phyloP scores from a whole-genome alignment of 495 filamentous ascomycete genomes.

The Entonaema liquescens region DNA sequence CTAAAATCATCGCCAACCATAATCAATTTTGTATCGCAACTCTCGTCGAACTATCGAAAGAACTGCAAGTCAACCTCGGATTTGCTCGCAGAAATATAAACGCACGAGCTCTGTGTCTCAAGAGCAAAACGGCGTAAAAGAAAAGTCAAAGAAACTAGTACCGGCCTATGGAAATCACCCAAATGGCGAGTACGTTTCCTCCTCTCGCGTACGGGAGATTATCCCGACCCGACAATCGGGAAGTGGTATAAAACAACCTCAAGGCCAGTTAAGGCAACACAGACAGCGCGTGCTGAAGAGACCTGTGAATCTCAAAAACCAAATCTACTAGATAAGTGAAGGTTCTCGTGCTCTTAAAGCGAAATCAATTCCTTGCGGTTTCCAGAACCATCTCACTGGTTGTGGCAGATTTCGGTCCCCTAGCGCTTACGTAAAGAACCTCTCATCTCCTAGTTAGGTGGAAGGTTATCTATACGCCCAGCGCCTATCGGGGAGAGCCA shows the following conservation, averaged over 20 bases:
- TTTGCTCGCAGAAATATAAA: neutral
- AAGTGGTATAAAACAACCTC: neutral
- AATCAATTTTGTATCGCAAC: neutral
- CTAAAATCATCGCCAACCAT: neutral
- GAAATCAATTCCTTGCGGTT: neutral
- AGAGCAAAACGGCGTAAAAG: constrained; percentile 27
- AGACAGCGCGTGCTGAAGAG: neutral
- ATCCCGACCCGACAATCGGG: neutral
- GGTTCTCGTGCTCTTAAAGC: neutral
- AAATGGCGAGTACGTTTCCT: constrained; percentile 33
- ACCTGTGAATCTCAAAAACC: neutral
- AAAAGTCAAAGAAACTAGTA: constrained; percentile 22
- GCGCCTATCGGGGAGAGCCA: constrained; percentile 73
- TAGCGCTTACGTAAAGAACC: neutral
- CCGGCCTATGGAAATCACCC: constrained; percentile 41
- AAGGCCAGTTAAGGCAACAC: neutral
- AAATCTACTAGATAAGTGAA: neutral
- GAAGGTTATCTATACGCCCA: constrained; percentile 74
- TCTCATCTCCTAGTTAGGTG: constrained; percentile 48
- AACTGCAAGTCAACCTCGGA: neutral
- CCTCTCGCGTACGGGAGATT: constrained; percentile 1
- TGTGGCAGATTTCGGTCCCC: neutral
- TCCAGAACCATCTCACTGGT: neutral
- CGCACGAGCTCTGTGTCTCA: constrained; percentile 33
- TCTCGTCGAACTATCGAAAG: constrained; percentile 4